Conservation (phyloP, 208 protist genomes). For the Endotrypanum monterogeii region DNA sequence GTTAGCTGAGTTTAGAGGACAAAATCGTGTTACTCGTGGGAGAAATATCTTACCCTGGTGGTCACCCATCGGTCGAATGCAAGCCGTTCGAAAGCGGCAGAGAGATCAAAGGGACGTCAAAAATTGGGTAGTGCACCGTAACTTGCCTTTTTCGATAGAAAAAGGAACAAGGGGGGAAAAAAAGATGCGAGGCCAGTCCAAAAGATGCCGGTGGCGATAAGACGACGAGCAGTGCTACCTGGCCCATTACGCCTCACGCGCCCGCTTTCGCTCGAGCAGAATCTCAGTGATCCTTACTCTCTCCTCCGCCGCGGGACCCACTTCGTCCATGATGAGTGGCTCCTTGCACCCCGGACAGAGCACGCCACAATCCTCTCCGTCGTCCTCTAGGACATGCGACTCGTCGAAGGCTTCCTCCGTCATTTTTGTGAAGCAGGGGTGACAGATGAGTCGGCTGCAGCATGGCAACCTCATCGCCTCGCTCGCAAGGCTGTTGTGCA, state of each 20-base stretch:
- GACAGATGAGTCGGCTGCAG: slow-evolving; percentile 63
- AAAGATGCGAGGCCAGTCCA: too few species aligned
- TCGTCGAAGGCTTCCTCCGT: slow-evolving; percentile 57
- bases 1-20: not conserved
- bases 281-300: slow-evolving; percentile 53
- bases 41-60: too few species aligned
- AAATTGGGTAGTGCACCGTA: too few species aligned
- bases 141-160: too few species aligned
- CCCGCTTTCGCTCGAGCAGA: slow-evolving; percentile 23
- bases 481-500: slow-evolving; percentile 53
- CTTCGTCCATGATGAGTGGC: slow-evolving; percentile 72
- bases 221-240: not conserved
- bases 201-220: not conserved
- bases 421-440: slow-evolving; percentile 62
- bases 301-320: slow-evolving; percentile 53
- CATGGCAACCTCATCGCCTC: slow-evolving; percentile 77
- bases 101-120: too few species aligned
- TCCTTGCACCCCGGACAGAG: slow-evolving; percentile 71
- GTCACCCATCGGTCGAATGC: too few species aligned
- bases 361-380: slow-evolving; percentile 32
- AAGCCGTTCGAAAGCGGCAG: too few species aligned
- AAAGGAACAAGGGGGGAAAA: too few species aligned
- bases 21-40: not conserved
- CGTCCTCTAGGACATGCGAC: slow-evolving; percentile 23
- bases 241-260: slow-evolving; percentile 5